A percentile compares a stretch with the other conserved stretches of the same genome.
These are phyloP conservation scores for Moringa oleifera DNA, from an alignment of 345 rosid genomes.

Conservation along the genomic window DNA sequence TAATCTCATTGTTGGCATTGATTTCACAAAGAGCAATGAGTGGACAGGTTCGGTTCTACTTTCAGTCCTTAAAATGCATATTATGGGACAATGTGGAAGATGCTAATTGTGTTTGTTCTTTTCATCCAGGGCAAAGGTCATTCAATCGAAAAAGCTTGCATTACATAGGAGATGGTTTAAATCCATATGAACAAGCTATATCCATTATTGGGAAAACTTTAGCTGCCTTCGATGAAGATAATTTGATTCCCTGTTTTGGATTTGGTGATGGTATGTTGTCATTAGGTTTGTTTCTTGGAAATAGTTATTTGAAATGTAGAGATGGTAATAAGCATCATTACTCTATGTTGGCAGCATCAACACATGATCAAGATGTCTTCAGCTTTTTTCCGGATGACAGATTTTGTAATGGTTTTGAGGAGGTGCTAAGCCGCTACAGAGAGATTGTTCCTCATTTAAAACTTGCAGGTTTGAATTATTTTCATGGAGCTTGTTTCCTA, in stretches of 20 bases:
- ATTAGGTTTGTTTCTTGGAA: neutral
- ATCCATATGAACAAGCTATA: conserved; percentile 95
- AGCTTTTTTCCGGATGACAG: conserved; percentile 61
- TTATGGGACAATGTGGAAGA: conserved; percentile 3
- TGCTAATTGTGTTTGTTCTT: conserved; percentile 18
- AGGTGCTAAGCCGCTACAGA: conserved; percentile 67
- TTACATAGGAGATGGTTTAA: conserved; percentile 49
- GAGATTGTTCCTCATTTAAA: conserved; percentile 75
- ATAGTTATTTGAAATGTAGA: conserved; percentile 1
- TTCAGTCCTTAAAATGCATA: conserved; percentile 15
- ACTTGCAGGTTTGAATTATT: conserved; percentile 62
- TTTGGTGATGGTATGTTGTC: conserved; percentile 83
- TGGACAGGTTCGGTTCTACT: conserved; percentile 76
- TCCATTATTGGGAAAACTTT: conserved; percentile 84
- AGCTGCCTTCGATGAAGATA: conserved; percentile 86
- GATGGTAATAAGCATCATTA: conserved; percentile 12
- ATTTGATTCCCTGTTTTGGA: conserved; percentile 90
- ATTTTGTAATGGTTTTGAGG: conserved; percentile 91
- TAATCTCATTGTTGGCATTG: conserved; percentile 95
- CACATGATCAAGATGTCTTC: conserved; percentile 95
- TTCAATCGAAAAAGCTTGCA: conserved; percentile 76
- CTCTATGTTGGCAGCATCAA: conserved; percentile 56
- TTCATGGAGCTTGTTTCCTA: conserved; percentile 5
- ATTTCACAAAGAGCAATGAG: conserved; percentile 96
- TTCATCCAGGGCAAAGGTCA: conserved; percentile 58